Conservation (phyloP, 306 rosid genomes). For the Pterocarpus macrocarpus region DNA sequence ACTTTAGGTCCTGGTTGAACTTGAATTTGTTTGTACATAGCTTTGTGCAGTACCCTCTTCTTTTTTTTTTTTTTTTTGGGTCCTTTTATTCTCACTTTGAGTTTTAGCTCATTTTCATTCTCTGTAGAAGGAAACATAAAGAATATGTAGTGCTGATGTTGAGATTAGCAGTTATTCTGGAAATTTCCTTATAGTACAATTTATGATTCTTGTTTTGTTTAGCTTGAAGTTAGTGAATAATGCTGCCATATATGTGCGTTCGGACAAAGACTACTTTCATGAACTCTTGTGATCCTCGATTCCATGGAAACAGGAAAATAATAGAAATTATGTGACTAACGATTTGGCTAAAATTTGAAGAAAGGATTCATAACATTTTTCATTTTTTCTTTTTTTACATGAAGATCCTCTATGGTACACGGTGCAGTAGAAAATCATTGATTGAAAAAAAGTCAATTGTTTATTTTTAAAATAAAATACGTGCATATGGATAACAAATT, state of each 20-base stretch:
- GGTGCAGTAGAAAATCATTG: no score
- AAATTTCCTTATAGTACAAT: background rate
- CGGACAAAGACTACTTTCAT: no score
- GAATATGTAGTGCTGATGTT: slow-evolving; percentile 45
- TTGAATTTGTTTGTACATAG: slow-evolving; percentile 51
- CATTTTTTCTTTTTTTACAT: no score
- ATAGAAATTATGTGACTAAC: no score
- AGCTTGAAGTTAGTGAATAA: background rate
- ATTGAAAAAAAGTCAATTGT: no score
- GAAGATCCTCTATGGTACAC: no score
- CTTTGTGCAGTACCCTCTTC: slow-evolving; percentile 39
- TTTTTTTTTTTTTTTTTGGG: no score
- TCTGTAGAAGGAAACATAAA: slow-evolving; percentile 35
- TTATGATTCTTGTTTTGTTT: slow-evolving; percentile 23
- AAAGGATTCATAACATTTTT: no score
- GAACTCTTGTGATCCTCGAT: background rate
- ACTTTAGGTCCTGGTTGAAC: slow-evolving; percentile 47
- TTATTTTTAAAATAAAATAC: no score
- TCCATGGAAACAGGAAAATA: no score
- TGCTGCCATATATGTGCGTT: background rate
- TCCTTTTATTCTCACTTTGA: slow-evolving; percentile 14
- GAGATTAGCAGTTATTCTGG: slow-evolving; percentile 42
- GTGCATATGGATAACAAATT: no score
- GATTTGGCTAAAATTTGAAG: no score
- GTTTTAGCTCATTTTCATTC: slow-evolving; percentile 39